Evolutionary conservation across 2,329 filamentous ascomycete species (phyloP).

Genomic region (Malbranchea zuffiana): DNA sequence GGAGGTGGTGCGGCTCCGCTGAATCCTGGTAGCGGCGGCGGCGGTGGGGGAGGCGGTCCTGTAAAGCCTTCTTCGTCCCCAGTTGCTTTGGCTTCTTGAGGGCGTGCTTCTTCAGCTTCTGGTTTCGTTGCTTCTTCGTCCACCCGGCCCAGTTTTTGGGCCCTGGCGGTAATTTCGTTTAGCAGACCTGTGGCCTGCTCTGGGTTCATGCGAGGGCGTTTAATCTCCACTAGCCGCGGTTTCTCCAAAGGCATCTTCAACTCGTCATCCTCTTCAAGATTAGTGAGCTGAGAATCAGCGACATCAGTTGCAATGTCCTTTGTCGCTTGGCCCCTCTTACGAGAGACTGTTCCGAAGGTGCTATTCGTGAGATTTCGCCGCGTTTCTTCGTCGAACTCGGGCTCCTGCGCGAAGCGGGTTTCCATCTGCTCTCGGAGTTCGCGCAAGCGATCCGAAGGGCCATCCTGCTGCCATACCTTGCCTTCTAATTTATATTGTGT

Average conservation of each 20-base stretch:
- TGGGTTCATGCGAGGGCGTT: slow-evolving; percentile 53
- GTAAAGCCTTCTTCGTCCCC: slow-evolving; percentile 16
- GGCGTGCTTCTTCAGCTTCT: slow-evolving; percentile 1
- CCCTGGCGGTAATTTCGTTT: slow-evolving; percentile 62
- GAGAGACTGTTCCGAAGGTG: slow-evolving; percentile 60
- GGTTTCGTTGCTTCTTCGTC: slow-evolving; percentile 38
- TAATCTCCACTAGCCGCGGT: slow-evolving; percentile 65
- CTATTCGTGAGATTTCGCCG: slow-evolving; percentile 58
- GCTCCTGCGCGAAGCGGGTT: slow-evolving; percentile 42
- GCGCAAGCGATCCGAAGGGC: slow-evolving; percentile 82
- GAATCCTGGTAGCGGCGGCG: slow-evolving; percentile 36
- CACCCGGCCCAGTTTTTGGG: slow-evolving; percentile 62
- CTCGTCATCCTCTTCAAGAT: slow-evolving; percentile 45
- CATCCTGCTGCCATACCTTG: slow-evolving; percentile 75
- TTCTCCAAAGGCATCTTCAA: slow-evolving; percentile 63
- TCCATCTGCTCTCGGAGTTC: slow-evolving; percentile 96
- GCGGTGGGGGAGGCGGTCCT: slow-evolving; percentile 39
- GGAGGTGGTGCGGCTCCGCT: slow-evolving; percentile 32
- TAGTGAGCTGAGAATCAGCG: slow-evolving; percentile 32
- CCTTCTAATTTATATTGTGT: slow-evolving; percentile 96
- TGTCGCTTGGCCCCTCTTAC: slow-evolving; percentile 39
- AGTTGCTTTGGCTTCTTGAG: slow-evolving; percentile 6
- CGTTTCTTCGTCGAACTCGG: slow-evolving; percentile 42
- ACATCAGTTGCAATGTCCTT: slow-evolving; percentile 29
- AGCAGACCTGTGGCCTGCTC: slow-evolving; percentile 56